Percentiles rank a stretch among this genome's conserved stretches.
phyloP scores from a whole-genome alignment of 768 basidiomycete species.

The Leccinum rimulosum region DNA sequence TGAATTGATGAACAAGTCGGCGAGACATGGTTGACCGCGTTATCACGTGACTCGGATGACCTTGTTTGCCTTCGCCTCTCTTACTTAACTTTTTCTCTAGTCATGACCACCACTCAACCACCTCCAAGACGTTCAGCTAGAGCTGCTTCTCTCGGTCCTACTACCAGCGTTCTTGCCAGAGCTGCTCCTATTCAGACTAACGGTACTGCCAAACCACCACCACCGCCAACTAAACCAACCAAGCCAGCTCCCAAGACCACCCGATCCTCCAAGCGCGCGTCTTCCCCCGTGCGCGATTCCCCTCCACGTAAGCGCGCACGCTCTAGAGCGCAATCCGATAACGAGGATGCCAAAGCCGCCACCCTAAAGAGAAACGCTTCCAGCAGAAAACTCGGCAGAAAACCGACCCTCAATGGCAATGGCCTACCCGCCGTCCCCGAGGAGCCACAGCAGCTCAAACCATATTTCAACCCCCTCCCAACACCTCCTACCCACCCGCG shows the following conservation, averaged over 20 bases:
- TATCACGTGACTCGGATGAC: slow-evolving; percentile 17
- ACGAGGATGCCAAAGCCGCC: slow-evolving; percentile 38
- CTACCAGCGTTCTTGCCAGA: slow-evolving; percentile 24
- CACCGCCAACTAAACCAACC: background rate
- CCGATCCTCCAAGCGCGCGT: slow-evolving; percentile 46
- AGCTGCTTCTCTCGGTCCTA: slow-evolving; percentile 45
- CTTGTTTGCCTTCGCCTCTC: too few species aligned
- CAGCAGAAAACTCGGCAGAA: slow-evolving; percentile 27
- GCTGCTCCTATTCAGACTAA: slow-evolving; percentile 32
- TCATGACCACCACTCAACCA: slow-evolving; percentile 31
- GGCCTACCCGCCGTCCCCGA: slow-evolving; percentile 31
- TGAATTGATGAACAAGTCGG: slow-evolving; percentile 25
- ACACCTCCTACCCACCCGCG: slow-evolving; percentile 51
- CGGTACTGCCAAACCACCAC: slow-evolving; percentile 31
- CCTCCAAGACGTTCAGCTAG: slow-evolving; percentile 54
- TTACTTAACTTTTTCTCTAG: background rate
- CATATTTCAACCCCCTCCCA: slow-evolving; percentile 68
- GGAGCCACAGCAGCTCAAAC: slow-evolving; percentile 43
- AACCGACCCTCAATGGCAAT: slow-evolving; percentile 32
- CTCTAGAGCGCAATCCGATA: slow-evolving; percentile 39
- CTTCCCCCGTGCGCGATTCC: slow-evolving; percentile 46
- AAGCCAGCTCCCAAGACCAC: slow-evolving; percentile 27
- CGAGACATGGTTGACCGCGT: slow-evolving; percentile 3
- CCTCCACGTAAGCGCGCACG: slow-evolving; percentile 47
- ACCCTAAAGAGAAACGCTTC: slow-evolving; percentile 27